These are phyloP conservation scores for Suhomyces vadensis DNA, from an alignment of 805 yeast genomes.

Conservation along the genomic window DNA sequence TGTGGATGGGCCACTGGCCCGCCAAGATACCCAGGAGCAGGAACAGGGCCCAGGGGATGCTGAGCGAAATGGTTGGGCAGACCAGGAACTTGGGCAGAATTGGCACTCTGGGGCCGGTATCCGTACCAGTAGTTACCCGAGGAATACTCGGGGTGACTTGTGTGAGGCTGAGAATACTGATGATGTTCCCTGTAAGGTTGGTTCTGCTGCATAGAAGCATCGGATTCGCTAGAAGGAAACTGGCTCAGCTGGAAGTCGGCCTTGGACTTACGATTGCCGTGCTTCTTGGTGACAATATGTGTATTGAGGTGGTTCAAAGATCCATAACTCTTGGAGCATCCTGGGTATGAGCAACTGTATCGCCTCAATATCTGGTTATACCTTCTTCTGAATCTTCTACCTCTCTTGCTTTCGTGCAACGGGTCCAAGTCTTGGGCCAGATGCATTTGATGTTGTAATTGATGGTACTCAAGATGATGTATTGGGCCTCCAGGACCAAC, in stretches of 20 bases:
- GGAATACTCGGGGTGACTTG: constrained; percentile 11
- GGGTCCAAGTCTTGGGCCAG: constrained; percentile 17
- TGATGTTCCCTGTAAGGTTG: not conserved
- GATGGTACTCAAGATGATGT: constrained; percentile 4
- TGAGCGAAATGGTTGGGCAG: constrained; percentile 1
- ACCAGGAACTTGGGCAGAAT: not conserved
- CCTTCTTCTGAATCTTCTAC: constrained; percentile 36
- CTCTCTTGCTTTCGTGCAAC: constrained; percentile 24
- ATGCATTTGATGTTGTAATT: constrained; percentile 7
- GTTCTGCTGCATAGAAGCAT: constrained; percentile 2
- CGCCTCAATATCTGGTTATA: constrained; percentile 39
- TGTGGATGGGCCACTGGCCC: constrained; percentile 6
- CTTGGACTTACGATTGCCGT: constrained; percentile 44
- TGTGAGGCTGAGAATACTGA: not conserved
- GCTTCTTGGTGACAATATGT: constrained; percentile 46
- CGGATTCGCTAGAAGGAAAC: constrained; percentile 8
- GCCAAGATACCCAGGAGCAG: constrained; percentile 5
- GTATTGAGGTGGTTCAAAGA: constrained; percentile 45
- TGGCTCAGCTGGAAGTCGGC: constrained; percentile 36
- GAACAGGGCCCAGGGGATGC: constrained; percentile 3
- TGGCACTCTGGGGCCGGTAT: constrained; percentile 11
- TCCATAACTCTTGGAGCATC: constrained; percentile 45
- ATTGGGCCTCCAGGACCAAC: constrained; percentile 4
- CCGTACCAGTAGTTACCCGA: constrained; percentile 18
- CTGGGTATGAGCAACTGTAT: constrained; percentile 35